Evolutionary conservation across 2,329 filamentous ascomycete genomes (phyloP).

Genomic region (Alternaria sp.): DNA sequence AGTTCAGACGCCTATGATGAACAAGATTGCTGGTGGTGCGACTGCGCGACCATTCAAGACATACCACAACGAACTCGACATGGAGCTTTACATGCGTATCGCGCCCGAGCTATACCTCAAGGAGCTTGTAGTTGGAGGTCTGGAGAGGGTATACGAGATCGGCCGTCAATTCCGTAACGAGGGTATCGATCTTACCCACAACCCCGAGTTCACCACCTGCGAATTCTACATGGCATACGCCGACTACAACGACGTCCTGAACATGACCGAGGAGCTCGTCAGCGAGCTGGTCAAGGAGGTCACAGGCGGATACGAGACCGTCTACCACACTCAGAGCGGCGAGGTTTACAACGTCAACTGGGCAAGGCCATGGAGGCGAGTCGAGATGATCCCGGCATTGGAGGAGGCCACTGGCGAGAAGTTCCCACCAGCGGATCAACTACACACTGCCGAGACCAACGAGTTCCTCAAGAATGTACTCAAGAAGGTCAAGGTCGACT

Average conservation of each 20-base stretch:
- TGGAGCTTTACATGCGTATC: constrained; percentile 93
- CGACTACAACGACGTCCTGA: constrained; percentile 81
- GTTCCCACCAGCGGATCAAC: constrained; percentile 86
- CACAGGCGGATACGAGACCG: constrained; percentile 83
- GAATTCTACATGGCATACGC: constrained; percentile 88
- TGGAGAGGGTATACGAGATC: constrained; percentile 94
- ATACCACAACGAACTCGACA: constrained; percentile 93
- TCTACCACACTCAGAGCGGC: constrained; percentile 83
- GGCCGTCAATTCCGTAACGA: constrained; percentile 97
- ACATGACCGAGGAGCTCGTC: constrained; percentile 91
- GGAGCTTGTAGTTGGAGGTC: constrained; percentile 91
- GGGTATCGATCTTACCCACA: constrained; percentile 90
- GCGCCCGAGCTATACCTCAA: constrained; percentile 97
- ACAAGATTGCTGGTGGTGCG: constrained; percentile 91
- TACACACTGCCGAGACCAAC: constrained; percentile 89
- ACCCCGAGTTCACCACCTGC: constrained; percentile 96
- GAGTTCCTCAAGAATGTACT: constrained; percentile 78
- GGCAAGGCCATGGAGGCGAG: constrained; percentile 89
- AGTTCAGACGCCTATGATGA: constrained; percentile 96
- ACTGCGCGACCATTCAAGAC: constrained; percentile 95
- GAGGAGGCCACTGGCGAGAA: constrained; percentile 91
- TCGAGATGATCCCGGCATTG: constrained; percentile 94
- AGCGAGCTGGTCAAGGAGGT: constrained; percentile 87
- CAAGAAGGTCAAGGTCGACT: constrained; percentile 90
- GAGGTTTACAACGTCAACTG: constrained; percentile 93